These are phyloP conservation scores for Didymella segeticola DNA, from an alignment of 2,329 filamentous ascomycete genomes.

Conservation along the genomic window DNA sequence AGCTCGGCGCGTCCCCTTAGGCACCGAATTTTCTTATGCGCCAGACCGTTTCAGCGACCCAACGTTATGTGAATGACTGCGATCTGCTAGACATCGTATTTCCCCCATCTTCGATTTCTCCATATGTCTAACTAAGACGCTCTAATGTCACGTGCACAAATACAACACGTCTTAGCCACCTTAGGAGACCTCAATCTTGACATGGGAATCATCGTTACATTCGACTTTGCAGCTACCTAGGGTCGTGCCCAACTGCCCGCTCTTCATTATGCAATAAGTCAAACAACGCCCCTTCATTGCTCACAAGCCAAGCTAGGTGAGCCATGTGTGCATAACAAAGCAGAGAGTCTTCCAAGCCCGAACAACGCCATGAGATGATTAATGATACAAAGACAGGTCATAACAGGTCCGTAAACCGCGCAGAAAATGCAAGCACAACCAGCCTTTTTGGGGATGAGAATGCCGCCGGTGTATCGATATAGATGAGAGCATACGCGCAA, in stretches of 20 bases:
- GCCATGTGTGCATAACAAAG: slow-evolving; percentile 11
- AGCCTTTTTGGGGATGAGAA: slow-evolving; percentile 34
- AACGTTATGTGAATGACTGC: background rate
- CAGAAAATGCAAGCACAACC: slow-evolving; percentile 32
- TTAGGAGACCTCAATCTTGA: background rate
- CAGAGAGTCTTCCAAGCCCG: slow-evolving; percentile 17
- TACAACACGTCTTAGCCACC: background rate
- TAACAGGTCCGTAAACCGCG: slow-evolving; percentile 17
- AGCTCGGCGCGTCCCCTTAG: slow-evolving; percentile 18
- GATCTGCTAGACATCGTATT: background rate
- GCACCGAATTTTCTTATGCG: slow-evolving; percentile 17
- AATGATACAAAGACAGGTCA: slow-evolving; percentile 17
- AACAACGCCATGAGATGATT: slow-evolving; percentile 18
- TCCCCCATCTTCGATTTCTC: background rate
- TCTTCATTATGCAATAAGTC: slow-evolving; percentile 42
- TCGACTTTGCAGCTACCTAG: slow-evolving; percentile 18
- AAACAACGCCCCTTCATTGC: slow-evolving; percentile 33
- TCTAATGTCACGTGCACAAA: background rate
- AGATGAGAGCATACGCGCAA: slow-evolving; percentile 9
- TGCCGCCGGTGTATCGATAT: slow-evolving; percentile 31
- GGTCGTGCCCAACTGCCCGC: slow-evolving; percentile 18
- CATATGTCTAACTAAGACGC: background rate
- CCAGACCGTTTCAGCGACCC: slow-evolving; percentile 7
- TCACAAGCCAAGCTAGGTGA: slow-evolving; percentile 14
- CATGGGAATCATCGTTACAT: slow-evolving; percentile 16